phyloP scores from a whole-genome alignment of 768 basidiomycete species.

The Crucibulum laeve region DNA sequence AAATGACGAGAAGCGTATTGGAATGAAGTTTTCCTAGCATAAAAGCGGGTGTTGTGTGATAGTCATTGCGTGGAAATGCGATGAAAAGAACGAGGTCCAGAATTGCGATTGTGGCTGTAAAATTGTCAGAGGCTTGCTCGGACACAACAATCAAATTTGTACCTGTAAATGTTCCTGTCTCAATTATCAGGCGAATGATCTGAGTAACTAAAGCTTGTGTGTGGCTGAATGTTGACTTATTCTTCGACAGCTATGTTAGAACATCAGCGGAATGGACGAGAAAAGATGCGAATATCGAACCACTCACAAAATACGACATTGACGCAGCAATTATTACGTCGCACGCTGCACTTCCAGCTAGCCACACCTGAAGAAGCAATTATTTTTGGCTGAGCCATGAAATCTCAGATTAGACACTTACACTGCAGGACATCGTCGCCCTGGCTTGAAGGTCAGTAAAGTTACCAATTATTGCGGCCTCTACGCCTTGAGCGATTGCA shows the following conservation, averaged over 20 bases:
- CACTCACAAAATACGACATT: slow-evolving; percentile 21
- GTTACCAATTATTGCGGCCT: neutral
- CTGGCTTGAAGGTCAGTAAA: neutral
- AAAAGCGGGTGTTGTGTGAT: slow-evolving; percentile 17
- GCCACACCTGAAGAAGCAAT: slow-evolving; percentile 10
- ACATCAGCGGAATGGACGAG: too few species aligned
- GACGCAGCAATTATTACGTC: slow-evolving; percentile 20
- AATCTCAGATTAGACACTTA: neutral
- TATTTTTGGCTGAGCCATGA: neutral
- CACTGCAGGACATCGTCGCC: neutral
- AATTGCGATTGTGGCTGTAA: slow-evolving; percentile 12
- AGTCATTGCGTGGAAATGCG: slow-evolving; percentile 17
- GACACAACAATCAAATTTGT: neutral
- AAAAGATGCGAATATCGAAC: too few species aligned
- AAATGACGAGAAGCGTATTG: slow-evolving; percentile 22
- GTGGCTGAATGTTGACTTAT: neutral
- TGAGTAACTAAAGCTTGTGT: slow-evolving; percentile 8
- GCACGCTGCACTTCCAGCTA: slow-evolving; percentile 14
- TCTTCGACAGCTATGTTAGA: neutral
- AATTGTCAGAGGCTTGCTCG: slow-evolving; percentile 10
- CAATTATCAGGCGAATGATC: slow-evolving; percentile 20
- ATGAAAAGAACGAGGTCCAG: slow-evolving; percentile 20
- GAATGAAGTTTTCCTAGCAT: slow-evolving; percentile 24
- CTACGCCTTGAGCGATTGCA: slow-evolving; percentile 1
- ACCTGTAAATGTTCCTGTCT: slow-evolving; percentile 23